Evolutionary conservation across 495 filamentous ascomycete genomes (phyloP).

Genomic region (Gamarada debralockiae): DNA sequence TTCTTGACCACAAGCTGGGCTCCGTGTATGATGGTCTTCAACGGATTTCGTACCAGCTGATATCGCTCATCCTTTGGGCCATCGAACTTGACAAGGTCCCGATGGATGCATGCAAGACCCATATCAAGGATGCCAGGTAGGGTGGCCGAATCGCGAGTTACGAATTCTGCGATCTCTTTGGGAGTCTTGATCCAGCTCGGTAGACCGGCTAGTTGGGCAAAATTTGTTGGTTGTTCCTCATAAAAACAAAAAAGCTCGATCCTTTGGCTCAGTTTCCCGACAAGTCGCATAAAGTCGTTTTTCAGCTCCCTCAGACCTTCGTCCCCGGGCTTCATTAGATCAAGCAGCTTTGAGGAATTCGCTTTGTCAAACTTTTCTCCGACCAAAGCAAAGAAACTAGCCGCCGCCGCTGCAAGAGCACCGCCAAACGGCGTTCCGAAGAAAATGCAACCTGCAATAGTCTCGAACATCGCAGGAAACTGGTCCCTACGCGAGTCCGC

Average conservation of each 20-base stretch:
- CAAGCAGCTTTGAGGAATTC: constrained; percentile 27
- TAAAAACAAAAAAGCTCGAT: constrained; percentile 23
- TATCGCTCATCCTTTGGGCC: constrained; percentile 29
- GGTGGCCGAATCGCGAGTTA: constrained; percentile 32
- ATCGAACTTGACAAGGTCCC: constrained; percentile 33
- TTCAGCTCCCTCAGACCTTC: constrained; percentile 29
- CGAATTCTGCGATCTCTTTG: constrained; percentile 9
- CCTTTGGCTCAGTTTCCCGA: constrained; percentile 27
- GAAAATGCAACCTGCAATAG: constrained; percentile 30
- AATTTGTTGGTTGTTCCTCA: constrained; percentile 31
- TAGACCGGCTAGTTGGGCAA: constrained; percentile 24
- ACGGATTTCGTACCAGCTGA: constrained; percentile 26
- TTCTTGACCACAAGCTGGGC: constrained; percentile 31
- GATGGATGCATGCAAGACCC: constrained; percentile 31
- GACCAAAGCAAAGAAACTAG: constrained; percentile 27
- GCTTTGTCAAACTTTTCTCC: constrained; percentile 27
- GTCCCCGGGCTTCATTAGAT: constrained; percentile 31
- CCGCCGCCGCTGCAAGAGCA: constrained; percentile 25
- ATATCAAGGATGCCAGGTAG: constrained; percentile 26
- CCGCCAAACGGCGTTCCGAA: constrained; percentile 37
- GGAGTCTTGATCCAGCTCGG: constrained; percentile 16
- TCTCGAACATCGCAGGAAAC: constrained; percentile 32
- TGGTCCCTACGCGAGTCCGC: constrained; percentile 28
- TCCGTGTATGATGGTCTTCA: constrained; percentile 30
- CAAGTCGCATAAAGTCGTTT: constrained; percentile 30